These are phyloP conservation scores for Penicillium egyptiacum DNA, from an alignment of 495 filamentous ascomycete genomes.

Conservation along the genomic window DNA sequence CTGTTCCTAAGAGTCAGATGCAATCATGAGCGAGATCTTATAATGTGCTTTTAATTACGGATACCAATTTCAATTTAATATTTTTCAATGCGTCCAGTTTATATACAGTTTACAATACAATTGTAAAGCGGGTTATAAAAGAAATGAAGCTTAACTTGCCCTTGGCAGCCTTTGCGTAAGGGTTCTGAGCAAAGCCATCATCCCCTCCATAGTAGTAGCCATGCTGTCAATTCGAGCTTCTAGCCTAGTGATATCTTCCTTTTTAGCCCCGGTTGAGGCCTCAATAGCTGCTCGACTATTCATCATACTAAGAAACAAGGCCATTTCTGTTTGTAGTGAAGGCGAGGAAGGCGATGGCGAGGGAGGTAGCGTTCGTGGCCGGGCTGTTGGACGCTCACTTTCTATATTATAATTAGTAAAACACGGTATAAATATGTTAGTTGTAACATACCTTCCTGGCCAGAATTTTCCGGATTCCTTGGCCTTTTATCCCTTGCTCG, in stretches of 20 bases:
- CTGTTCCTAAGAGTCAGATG: constrained; percentile 52
- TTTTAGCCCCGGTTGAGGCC: background rate
- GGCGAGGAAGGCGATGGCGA: background rate
- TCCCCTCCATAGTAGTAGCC: background rate
- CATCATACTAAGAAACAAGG: background rate
- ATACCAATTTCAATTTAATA: background rate
- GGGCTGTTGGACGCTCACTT: background rate
- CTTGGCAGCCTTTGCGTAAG: background rate
- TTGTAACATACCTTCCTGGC: background rate
- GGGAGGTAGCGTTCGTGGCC: background rate
- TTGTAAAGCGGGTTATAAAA: background rate
- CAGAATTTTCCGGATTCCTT: background rate
- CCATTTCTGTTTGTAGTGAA: background rate
- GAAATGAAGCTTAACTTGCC: background rate
- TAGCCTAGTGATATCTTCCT: background rate
- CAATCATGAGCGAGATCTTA: constrained; percentile 8
- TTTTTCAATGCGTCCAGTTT: background rate
- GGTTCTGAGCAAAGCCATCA: background rate
- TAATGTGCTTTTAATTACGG: too few relatives aligned
- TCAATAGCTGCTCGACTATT: background rate
- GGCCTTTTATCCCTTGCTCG: background rate
- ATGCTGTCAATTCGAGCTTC: background rate
- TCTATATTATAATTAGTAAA: background rate
- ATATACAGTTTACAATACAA: background rate
- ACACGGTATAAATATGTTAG: background rate